A percentile compares a stretch with the other conserved stretches of the same genome.
Evolutionary conservation across 2,329 filamentous ascomycete species (phyloP).

Genomic region (Fusarium pseudoanthophilum): DNA sequence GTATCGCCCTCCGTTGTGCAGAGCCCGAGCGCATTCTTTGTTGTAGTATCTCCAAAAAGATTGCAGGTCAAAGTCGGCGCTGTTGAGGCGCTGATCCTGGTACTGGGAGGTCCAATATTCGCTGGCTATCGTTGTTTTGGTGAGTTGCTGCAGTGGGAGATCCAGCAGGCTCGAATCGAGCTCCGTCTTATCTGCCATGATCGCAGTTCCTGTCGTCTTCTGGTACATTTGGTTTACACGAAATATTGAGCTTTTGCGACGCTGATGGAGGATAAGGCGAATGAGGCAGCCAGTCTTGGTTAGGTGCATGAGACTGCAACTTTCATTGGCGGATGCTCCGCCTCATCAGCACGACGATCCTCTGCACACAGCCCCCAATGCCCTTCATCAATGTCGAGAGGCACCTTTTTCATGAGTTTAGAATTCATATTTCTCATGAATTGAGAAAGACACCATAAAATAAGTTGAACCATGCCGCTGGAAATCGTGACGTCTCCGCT

Average conservation of each 20-base stretch:
- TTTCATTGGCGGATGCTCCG: background rate
- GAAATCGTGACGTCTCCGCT: background rate
- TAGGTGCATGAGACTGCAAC: background rate
- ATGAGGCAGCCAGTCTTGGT: background rate
- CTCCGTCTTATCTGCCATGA: background rate
- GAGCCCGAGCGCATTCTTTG: background rate
- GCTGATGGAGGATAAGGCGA: background rate
- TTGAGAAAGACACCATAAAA: background rate
- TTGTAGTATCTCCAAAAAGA: background rate
- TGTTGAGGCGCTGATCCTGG: background rate
- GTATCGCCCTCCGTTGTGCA: background rate
- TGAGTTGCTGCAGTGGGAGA: background rate
- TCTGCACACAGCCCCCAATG: background rate
- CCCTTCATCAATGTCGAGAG: too few species aligned
- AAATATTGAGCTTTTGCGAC: rapidly evolving
- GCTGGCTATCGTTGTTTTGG: background rate
- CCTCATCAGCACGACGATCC: background rate
- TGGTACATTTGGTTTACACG: rapidly evolving
- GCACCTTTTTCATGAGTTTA: too few species aligned
- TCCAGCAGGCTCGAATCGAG: background rate
- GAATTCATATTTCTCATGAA: background rate
- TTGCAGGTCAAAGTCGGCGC: background rate
- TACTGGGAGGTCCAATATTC: background rate
- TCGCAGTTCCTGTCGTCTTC: rapidly evolving
- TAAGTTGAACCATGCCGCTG: background rate